Evolutionary conservation across 208 protist genomes (phyloP).

Genomic region (Wallacemonas sp.): DNA sequence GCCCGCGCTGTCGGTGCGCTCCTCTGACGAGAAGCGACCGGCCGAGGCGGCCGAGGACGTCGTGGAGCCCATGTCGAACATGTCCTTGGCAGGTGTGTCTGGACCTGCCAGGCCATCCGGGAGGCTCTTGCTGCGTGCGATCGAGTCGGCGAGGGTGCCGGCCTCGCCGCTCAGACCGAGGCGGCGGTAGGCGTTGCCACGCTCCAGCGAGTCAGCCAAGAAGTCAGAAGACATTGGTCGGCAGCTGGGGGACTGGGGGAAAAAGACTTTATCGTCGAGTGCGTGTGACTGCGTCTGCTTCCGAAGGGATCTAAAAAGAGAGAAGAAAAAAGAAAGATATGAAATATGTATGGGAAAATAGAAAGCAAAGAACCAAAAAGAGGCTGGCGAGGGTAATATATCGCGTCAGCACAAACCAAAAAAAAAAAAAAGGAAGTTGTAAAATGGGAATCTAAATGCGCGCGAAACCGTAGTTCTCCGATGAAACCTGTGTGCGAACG

Average conservation of each 20-base stretch:
- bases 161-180: slow-evolving; percentile 1
- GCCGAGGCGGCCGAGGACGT: background rate
- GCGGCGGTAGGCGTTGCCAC: background rate
- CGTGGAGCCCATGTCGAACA: slow-evolving; percentile 9
- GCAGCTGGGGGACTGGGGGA: background rate
- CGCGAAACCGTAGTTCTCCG: too few relatives aligned
- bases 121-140: slow-evolving; percentile 13
- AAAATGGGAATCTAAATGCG: background rate
- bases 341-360: slow-evolving; percentile 6
- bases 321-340: slow-evolving; percentile 14
- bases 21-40: slow-evolving; percentile 4
- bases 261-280: too few relatives aligned
- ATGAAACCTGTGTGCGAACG: too few relatives aligned
- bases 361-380: slow-evolving; percentile 11
- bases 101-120: slow-evolving; percentile 9
- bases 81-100: slow-evolving; percentile 11
- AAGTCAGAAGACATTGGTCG: background rate
- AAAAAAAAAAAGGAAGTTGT: slow-evolving; percentile 18
- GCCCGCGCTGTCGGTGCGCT: slow-evolving; percentile 9
- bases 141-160: background rate
- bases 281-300: background rate
- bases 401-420: background rate
- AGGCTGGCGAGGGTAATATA: too few relatives aligned
- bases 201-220: background rate
- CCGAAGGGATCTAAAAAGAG: background rate